Base-by-base conservation (phyloP, 2,329 filamentous ascomycete species). In the Colletotrichum tropicale region DNA sequence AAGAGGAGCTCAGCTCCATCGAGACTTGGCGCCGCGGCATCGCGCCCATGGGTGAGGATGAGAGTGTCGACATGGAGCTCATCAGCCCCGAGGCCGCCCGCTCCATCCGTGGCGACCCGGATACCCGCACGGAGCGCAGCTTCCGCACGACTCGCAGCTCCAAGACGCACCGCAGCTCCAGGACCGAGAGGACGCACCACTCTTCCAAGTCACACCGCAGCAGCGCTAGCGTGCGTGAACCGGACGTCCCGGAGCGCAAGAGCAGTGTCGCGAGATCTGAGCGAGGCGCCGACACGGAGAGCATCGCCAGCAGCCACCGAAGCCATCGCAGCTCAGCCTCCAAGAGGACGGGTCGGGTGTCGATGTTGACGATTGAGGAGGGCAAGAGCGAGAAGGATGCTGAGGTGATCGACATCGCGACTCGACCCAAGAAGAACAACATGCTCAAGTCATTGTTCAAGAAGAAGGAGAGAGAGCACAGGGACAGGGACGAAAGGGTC, bases 11-110 rank as follows among this genome's bases (percentile, higher is more conserved):
- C 24, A 91, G 89, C 84, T 86, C 85, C 24, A 92, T 92, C 62
- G 91, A 92, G 81, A 85, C 84, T 0, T 92, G 91, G 91, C 86
- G 89, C 9, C 84, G 90, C n/a, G 91, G 90, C 32, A 91, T 92
- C 77, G 80, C 85, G 72, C 85, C 88, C 0, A 85, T 82, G 34
- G 87, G 85, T 66, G 88, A 87, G 32, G 86, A 87, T 52, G 88
- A 87, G 74, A 86, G 81, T 43, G 89, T 86, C 13, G 90, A 91
- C 64, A 79, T 89, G 28, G 90, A 92, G 81, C 86, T 92, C 75
- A 92, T 92, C 79, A 91, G 88, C 64, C 90, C 90, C 3, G 84
- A 87, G 80, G 90, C 90, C 7, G 86, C 90, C 72, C 86, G 86
- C 10, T 88, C 87, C 16, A 85, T 87, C n/a, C 82, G 83, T 24